phyloP scores from a whole-genome alignment of 257 asterid species.

The Penstemon eatonii region DNA sequence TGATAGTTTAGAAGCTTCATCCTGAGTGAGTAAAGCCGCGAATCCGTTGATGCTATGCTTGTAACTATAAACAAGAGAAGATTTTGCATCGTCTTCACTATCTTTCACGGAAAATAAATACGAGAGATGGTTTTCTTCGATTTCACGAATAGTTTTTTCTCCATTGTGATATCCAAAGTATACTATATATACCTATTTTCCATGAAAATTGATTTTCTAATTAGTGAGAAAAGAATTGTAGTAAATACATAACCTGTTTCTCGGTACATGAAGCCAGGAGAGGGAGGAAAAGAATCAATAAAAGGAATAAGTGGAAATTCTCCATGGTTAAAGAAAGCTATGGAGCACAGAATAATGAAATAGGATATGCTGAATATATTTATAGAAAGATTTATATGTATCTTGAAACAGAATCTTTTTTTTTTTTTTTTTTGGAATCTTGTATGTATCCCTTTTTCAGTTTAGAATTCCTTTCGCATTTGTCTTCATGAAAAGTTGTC shows the following conservation, averaged over 20 bases:
- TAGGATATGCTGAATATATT: too few species aligned
- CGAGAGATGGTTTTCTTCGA: conserved; percentile 62
- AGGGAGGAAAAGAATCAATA: conserved; percentile 44
- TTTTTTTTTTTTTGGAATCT: too few species aligned
- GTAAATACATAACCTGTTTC: conserved; percentile 36
- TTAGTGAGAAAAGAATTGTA: background rate
- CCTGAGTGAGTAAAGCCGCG: conserved; percentile 69
- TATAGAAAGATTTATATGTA: too few species aligned
- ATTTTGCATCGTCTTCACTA: conserved; percentile 64
- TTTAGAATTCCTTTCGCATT: too few species aligned
- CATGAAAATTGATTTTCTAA: background rate
- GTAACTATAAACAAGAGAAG: conserved; percentile 86
- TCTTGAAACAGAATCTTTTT: too few species aligned
- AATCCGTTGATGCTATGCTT: conserved; percentile 90
- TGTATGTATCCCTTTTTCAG: too few species aligned
- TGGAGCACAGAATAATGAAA: too few species aligned
- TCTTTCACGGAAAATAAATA: conserved; percentile 66
- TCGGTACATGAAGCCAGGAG: conserved; percentile 47
- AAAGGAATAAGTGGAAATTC: conserved; percentile 25
- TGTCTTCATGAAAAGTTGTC: too few species aligned
- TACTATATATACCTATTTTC: conserved; percentile 61
- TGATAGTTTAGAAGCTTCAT: conserved; percentile 64
- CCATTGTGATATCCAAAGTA: conserved; percentile 75
- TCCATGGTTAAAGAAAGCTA: conserved; percentile 35
- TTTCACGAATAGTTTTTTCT: conserved; percentile 52